Evolutionary conservation across 2,329 filamentous ascomycete genomes (phyloP).

Genomic region (Parastagonospora avenae): DNA sequence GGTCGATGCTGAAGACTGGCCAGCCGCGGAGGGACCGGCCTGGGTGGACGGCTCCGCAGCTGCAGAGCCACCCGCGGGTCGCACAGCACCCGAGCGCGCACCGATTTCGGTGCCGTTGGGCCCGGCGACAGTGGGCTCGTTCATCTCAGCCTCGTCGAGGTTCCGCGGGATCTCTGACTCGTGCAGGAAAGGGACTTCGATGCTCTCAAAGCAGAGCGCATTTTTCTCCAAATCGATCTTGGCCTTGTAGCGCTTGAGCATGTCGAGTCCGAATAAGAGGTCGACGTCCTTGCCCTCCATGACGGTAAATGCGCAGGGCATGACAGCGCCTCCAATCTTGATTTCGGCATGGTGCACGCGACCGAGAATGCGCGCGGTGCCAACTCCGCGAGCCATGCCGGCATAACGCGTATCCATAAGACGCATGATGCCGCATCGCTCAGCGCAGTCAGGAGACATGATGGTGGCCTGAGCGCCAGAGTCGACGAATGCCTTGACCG

Average conservation of each 20-base stretch:
- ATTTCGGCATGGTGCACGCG: conserved; percentile 95
- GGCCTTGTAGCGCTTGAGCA: conserved; percentile 95
- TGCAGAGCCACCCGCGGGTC: conserved; percentile 52
- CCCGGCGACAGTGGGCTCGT: conserved; percentile 83
- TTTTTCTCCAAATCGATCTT: conserved; percentile 86
- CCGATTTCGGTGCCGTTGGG: conserved; percentile 90
- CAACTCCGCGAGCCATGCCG: conserved; percentile 90
- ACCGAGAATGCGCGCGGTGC: conserved; percentile 91
- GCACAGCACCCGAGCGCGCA: conserved; percentile 77
- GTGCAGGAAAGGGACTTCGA: conserved; percentile 86
- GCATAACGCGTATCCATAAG: conserved; percentile 91
- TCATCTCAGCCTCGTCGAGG: conserved; percentile 70
- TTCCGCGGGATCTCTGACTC: conserved; percentile 94
- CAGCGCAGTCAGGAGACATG: conserved; percentile 94
- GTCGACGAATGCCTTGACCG: conserved; percentile 95
- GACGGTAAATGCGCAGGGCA: conserved; percentile 96
- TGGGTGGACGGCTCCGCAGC: conserved; percentile 32
- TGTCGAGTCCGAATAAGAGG: conserved; percentile 89
- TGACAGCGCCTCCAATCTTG: conserved; percentile 83
- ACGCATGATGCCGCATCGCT: conserved; percentile 93
- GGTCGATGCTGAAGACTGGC: conserved; percentile 23
- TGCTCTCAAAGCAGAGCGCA: conserved; percentile 83
- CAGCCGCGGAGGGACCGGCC: conserved; percentile 14
- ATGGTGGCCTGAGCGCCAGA: conserved; percentile 97
- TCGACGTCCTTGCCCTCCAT: conserved; percentile 99